Base-by-base conservation (phyloP, 805 yeast genomes). In the Ogataea corticis region DNA sequence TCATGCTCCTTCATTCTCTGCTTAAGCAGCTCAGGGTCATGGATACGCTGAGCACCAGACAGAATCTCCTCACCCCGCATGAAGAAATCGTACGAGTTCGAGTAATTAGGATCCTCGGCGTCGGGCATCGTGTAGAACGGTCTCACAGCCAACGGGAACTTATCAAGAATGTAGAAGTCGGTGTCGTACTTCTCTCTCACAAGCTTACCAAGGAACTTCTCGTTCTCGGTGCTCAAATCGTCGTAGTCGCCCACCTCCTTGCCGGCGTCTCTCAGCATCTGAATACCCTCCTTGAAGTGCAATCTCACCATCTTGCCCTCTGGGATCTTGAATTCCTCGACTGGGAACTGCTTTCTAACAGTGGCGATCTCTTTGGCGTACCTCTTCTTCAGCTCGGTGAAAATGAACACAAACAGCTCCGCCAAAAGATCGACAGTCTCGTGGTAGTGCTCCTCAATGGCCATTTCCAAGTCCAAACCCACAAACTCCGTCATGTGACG, bases 71-170 rank as follows among this genome's bases (percentile, higher is more conserved):
- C 99, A 66, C 99, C 99, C 76, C 99, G 86, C 99, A 94, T 94
- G 80, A 94, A 94, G 84, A 94, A 94, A 74, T 94, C 99, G 67
- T 92, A 94, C 16, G 98, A 92, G 81, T 94, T 94, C 53, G 98
- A 91, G 74, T 91, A 91, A 58, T 85, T 78, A 53, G 96, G 82
- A 72, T 94, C 91, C 62, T 82, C 85, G 15, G 98, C 78, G 67
- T 90, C 97, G 51, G 99, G 98, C 99, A 94, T 94, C 39, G 99
- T 94, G 80, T 94, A 94, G 80, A 94, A 94, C 47, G 99, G 99
- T 77, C 99, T 85, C 45, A 91, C 80, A 25, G 88, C 94, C 64
- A 90, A 77, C 61, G 99, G 99, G 87, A 94, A 94, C 71, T 94
- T 94, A 78, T 94, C 99, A 70, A 94, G 81, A 62, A 94, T 87